Evolutionary conservation across 78 protist genomes (phyloP).

Genomic region (Dictyostelium capitatum): DNA sequence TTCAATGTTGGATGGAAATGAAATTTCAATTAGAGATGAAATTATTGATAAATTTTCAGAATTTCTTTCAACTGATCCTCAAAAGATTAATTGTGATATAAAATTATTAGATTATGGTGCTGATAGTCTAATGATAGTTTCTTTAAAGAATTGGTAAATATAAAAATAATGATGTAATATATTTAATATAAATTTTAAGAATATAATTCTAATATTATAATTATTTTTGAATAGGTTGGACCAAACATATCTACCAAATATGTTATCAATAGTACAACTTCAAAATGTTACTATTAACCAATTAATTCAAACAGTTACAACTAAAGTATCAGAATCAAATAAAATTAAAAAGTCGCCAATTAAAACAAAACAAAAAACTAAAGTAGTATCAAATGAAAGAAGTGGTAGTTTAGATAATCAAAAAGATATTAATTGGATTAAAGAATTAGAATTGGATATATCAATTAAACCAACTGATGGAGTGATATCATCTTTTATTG

Average conservation of each 20-base stretch:
- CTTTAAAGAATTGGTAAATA: constrained; percentile 25
- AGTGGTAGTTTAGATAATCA: background rate
- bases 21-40: background rate
- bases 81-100: constrained; percentile 24
- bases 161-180: too few species aligned
- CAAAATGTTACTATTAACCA: background rate
- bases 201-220: too few species aligned
- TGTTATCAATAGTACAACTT: background rate
- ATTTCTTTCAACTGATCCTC: background rate
- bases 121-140: constrained; percentile 20
- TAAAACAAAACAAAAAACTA: too few species aligned
- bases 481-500: background rate
- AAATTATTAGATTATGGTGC: constrained; percentile 36
- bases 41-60: background rate
- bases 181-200: too few species aligned
- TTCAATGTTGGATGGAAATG: background rate
- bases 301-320: background rate
- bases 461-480: background rate
- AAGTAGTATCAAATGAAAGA: too few species aligned
- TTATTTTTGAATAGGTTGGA: too few species aligned
- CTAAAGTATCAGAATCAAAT: background rate
- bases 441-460: background rate
- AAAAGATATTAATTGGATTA: background rate
- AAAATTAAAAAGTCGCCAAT: background rate
- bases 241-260: background rate